phyloP scores from a whole-genome alignment of 2,329 filamentous ascomycete species.

The Knoxdaviesia capensis region DNA sequence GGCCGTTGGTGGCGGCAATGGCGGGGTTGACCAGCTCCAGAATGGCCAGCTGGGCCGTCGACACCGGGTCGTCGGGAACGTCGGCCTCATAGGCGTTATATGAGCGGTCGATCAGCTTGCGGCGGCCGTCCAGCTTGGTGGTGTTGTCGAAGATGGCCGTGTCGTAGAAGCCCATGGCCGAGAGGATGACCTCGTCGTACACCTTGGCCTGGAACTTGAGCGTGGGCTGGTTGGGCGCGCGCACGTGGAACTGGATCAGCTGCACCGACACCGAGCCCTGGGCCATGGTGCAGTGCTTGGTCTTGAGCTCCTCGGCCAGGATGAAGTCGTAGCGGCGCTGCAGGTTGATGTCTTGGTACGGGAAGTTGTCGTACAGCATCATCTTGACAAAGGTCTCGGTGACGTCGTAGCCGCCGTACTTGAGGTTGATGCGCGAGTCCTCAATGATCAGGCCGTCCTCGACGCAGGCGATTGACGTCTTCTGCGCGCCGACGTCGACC shows the following conservation, averaged over 20 bases:
- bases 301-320: constrained; percentile 87
- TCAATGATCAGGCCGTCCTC: constrained; percentile 92
- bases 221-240: constrained; percentile 72
- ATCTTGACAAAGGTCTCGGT: constrained; percentile 93
- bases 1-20: constrained; percentile 18
- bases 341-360: constrained; percentile 87
- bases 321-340: constrained; percentile 79
- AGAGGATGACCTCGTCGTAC: constrained; percentile 89
- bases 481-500: constrained; percentile 90
- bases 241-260: constrained; percentile 74
- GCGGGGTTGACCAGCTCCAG: constrained; percentile 40
- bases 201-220: constrained; percentile 91
- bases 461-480: constrained; percentile 91
- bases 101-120: constrained; percentile 67
- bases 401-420: constrained; percentile 81
- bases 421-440: constrained; percentile 85
- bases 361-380: constrained; percentile 93
- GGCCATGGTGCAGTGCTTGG: constrained; percentile 77
- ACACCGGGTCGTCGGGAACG: constrained; percentile 69
- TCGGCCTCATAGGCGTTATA: constrained; percentile 88
- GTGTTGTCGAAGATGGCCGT: constrained; percentile 72
- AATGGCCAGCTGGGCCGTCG: constrained; percentile 58
- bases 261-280: constrained; percentile 81
- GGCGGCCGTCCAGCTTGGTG: constrained; percentile 57
- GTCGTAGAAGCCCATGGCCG: constrained; percentile 86